phyloP scores from a whole-genome alignment of 331 rosid genomes.

The Rhamnella rubrinervis region DNA sequence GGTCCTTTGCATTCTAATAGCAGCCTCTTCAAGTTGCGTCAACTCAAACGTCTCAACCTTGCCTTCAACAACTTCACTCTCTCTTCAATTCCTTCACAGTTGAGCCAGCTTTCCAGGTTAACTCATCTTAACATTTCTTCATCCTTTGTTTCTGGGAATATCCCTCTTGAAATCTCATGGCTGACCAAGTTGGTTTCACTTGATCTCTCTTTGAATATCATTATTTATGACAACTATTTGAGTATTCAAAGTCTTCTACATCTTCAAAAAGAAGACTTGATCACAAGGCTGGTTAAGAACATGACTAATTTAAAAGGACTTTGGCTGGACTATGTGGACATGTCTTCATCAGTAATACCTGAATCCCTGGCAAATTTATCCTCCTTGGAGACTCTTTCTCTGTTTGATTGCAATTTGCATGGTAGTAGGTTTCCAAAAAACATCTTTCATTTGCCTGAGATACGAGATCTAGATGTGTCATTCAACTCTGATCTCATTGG shows the following conservation, averaged over 20 bases:
- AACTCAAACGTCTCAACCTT: too few relatives aligned
- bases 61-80: too few relatives aligned
- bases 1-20: too few relatives aligned
- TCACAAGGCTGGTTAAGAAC: not conserved
- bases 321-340: not conserved
- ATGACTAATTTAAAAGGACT: not conserved
- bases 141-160: constrained; percentile 10
- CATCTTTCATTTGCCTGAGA: not conserved
- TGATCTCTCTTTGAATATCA: not conserved
- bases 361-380: not conserved
- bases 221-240: too few relatives aligned
- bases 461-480: too few relatives aligned
- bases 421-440: not conserved
- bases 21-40: too few relatives aligned
- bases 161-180: constrained; percentile 27
- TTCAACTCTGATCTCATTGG: too few relatives aligned
- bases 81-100: too few relatives aligned
- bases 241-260: too few relatives aligned
- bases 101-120: constrained; percentile 2
- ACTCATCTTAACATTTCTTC: constrained; percentile 23
- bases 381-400: not conserved
- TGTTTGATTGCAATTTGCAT: not conserved
- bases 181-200: constrained; percentile 6
- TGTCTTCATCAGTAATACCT: too few relatives aligned
- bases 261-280: not conserved